Evolutionary conservation across 2,329 filamentous ascomycete species (phyloP).

Genomic region (Pestalotiopsis sp.): DNA sequence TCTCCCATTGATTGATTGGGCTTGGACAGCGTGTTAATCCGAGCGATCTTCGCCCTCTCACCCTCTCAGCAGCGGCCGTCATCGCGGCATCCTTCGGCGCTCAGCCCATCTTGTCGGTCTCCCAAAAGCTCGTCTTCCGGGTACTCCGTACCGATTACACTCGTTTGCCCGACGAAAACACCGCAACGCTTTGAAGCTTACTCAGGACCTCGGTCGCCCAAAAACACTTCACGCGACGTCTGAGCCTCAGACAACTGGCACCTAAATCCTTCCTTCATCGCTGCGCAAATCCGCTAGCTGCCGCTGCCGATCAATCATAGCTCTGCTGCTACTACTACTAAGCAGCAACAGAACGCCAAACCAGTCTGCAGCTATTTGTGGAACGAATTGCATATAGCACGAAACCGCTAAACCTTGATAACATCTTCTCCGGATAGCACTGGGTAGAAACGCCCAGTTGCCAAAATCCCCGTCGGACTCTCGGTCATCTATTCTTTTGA

Average conservation of each 20-base stretch:
- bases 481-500: background rate
- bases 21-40: background rate
- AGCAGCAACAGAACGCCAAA: background rate
- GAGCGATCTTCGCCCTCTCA: background rate
- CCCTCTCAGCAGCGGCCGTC: background rate
- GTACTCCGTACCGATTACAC: constrained; percentile 58
- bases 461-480: background rate
- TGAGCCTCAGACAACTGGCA: constrained; percentile 1
- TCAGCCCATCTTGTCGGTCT: background rate
- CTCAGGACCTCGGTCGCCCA: background rate
- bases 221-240: background rate
- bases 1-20: background rate
- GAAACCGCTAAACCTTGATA: constrained; percentile 6
- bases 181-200: constrained; percentile 15
- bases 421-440: background rate
- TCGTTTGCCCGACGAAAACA: constrained; percentile 41
- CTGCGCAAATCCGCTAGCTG: background rate
- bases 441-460: background rate
- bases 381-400: background rate
- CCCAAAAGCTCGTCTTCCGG: constrained; percentile 21
- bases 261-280: background rate
- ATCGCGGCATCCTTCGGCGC: background rate
- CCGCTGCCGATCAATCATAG: background rate
- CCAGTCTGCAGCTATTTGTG: constrained; percentile 3
- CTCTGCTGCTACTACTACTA: background rate